Evolutionary conservation across 768 basidiomycete genomes (phyloP), one percentile per base, ranked within the genome.

Genomic region (Boletus insuetus): DNA sequence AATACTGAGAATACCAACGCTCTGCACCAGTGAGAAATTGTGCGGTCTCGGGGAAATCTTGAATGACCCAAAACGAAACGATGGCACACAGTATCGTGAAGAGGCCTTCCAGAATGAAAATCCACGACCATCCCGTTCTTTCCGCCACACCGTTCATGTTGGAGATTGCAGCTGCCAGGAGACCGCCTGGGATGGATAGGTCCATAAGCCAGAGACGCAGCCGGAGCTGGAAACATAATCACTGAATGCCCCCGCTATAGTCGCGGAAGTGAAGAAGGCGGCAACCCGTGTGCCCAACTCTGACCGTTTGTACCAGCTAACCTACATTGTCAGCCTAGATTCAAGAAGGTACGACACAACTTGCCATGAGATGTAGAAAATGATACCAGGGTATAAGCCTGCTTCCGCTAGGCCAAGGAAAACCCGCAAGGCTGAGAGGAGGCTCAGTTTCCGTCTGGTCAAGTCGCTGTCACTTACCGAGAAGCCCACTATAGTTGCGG

Each of bases 191-290:
- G 24, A 46, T 16, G 24, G 32, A 20, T 49, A n/a, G n/a, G 13
- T 35, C 20, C 12, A 38, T 52, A 14, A 54, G 54, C 22, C 16
- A 40, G 26, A 29, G 12, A 29, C 9, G 16, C 4, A 19, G 47
- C 10, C 22, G 10, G 34, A 26, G 14, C 24, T n/a, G 19, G n/a
- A 46, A 37, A 65, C 44, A 20, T 40, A 56, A 77, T 49, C 49
- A 85, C 86, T 84, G 69, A 89, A 89, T 14, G 86, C 87, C 22
- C 90, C 91, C 6, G 89, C 83, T 29, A 87, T 77, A 0, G 90
- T 91, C 2, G 89, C 88, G 29, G 89, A 86, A 3, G 86, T 84
- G 71, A 91, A 91, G 74, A 94, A 94, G 16, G 86, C 55, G 0
- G 89, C 87, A 22, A 87, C 74, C 34, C 89, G 83, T 32, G 80